Base-by-base conservation (phyloP, 805 yeast genomes). In the Ogataea allantospora region DNA sequence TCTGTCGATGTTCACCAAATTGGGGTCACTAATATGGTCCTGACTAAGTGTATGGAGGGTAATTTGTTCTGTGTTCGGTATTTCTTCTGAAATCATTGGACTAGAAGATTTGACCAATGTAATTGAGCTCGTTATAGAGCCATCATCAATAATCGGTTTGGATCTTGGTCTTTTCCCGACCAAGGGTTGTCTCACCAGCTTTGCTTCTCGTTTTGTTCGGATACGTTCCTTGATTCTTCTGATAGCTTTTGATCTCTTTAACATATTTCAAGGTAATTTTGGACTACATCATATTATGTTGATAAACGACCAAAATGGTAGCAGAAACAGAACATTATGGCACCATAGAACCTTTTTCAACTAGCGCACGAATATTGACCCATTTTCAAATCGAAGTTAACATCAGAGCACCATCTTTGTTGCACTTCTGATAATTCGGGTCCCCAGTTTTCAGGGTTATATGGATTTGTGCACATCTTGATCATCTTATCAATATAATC, bases 401-500 rank as follows among this genome's bases (percentile, higher is more conserved):
- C 71, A 21, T 73, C 77, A 9, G 77, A 74, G 65, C 71, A 23
- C 75, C 77, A 16, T 75, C 73, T 27, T 67, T 34, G 87, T 88
- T 80, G 87, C 3, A 77, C 42, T 1, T 83, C 87, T 46, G 78
- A 76, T 23, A 72, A 62, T 5, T 75, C 78, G 18, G 67, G 70
- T 1, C 88, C 87, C 83, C 95, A 86, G 68, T 79, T 72, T 0
- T 64, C 45, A 4, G 65, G 65, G 46, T 83, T 82, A 58, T 75
- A 89, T 0, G 99, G 98, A 52, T 82, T 65, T 20, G 78, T 66
- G 9, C 84, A 66, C 96, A 91, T 86, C 36, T 69, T 65, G 40
- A 80, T 70, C 9, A 88, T 66, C 49, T 84, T 84, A 20, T 75
- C 54, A 43, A 88, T 65, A 27, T 74, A 63, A 1, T 68, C 63